A percentile compares a stretch with the other conserved stretches of the same genome.
Conservation (phyloP, 495 filamentous ascomycete genomes). For the Talaromyces proteolyticus region DNA sequence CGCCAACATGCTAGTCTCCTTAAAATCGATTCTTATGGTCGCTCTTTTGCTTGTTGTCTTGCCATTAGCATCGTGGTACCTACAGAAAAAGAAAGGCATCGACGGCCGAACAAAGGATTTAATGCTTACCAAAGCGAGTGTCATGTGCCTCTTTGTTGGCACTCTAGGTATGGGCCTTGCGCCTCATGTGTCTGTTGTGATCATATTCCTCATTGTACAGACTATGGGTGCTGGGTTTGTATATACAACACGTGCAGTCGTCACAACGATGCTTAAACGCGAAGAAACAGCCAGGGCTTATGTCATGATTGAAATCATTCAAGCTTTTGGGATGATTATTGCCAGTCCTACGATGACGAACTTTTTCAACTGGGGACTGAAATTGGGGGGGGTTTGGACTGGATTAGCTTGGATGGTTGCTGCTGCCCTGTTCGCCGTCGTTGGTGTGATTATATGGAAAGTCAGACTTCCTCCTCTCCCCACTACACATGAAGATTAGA, state of each 20-base stretch:
- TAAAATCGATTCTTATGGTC: conserved; percentile 43
- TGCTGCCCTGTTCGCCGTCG: conserved; percentile 31
- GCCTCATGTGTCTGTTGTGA: conserved; percentile 25
- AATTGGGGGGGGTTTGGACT: conserved; percentile 43
- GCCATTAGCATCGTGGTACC: conserved; percentile 29
- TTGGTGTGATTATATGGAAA: conserved; percentile 29
- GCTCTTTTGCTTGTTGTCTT: conserved; percentile 44
- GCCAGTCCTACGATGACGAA: conserved; percentile 47
- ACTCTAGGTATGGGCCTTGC: conserved; percentile 44
- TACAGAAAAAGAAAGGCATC: conserved; percentile 25
- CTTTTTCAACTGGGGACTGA: conserved; percentile 46
- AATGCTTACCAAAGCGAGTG: conserved; percentile 40
- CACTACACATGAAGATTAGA: conserved; percentile 1
- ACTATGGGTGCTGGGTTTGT: conserved; percentile 43
- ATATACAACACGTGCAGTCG: conserved; percentile 41
- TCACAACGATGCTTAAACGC: conserved; percentile 45
- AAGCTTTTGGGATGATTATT: conserved; percentile 47
- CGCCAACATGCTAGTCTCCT: conserved; percentile 48
- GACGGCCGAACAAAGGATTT: conserved; percentile 45
- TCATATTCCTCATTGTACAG: conserved; percentile 40
- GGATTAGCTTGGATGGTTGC: conserved; percentile 51
- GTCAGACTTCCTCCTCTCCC: conserved; percentile 24
- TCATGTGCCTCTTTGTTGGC: conserved; percentile 34
- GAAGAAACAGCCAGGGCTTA: conserved; percentile 52
- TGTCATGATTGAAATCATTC: conserved; percentile 50